These are phyloP conservation scores for Glonium stellatum DNA, from an alignment of 495 filamentous ascomycete species.

Conservation along the genomic window DNA sequence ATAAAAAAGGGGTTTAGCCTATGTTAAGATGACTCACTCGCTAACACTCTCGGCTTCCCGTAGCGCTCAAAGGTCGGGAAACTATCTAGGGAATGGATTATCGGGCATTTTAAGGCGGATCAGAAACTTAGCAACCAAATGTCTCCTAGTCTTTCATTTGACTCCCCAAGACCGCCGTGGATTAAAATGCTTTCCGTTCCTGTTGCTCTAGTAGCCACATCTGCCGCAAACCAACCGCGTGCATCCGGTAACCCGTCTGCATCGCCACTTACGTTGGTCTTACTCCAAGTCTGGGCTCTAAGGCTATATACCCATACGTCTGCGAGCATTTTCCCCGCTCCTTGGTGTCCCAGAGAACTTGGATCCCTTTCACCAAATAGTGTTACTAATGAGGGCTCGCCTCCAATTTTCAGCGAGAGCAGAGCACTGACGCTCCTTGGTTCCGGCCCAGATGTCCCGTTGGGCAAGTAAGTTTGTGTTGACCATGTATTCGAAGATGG, in stretches of 20 bases:
- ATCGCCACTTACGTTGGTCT: conserved; percentile 30
- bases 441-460: conserved; percentile 36
- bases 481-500: conserved; percentile 39
- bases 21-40: too few relatives aligned
- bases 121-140: conserved; percentile 34
- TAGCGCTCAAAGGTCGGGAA: too few relatives aligned
- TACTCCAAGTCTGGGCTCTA: conserved; percentile 44
- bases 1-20: too few relatives aligned
- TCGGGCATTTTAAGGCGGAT: not conserved
- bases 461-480: conserved; percentile 41
- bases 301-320: conserved; percentile 74
- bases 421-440: conserved; percentile 45
- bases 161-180: conserved; percentile 43
- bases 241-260: conserved; percentile 31
- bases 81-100: too few relatives aligned
- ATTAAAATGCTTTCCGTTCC: conserved; percentile 36
- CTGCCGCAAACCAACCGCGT: conserved; percentile 40
- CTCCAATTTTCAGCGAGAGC: conserved; percentile 44
- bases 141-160: conserved; percentile 44
- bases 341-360: conserved; percentile 54
- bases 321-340: conserved; percentile 58
- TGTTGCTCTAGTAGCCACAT: conserved; percentile 19
- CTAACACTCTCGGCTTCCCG: too few relatives aligned
- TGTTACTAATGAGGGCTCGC: conserved; percentile 54
- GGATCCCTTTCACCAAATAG: conserved; percentile 62